Evolutionary conservation across 768 basidiomycete species (phyloP), one percentile per base, ranked within the genome.

Genomic region (Imleria badia): DNA sequence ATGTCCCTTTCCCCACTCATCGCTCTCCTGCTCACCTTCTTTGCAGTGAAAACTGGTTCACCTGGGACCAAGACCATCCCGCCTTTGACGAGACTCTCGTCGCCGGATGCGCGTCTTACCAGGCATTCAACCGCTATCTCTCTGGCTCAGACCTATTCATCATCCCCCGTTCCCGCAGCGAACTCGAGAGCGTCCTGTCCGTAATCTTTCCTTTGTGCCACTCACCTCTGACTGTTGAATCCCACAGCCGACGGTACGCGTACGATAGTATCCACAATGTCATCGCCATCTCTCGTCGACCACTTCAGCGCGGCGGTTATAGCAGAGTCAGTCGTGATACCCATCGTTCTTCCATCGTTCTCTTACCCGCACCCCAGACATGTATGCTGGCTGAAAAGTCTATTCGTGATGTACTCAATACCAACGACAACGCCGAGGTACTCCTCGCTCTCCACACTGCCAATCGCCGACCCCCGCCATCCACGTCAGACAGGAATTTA

Each of bases 221-320:
- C 23, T 31, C 9, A n/a, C 19, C 51, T 11, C 60, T 61, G 9
- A 61, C 46, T 36, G 43, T 34, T 33, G 7, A 29, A 19, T 51
- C 48, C 48, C 50, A 54, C 66, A 91, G 89, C 54, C 79, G 84
- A 52, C 78, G 89, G 65, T 91, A 91, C 63, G 81, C 86, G 0
- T 84, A 88, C 62, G 89, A 91, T 58, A 82, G 84, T 12, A 89
- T 92, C 51, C 91, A 92, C 69, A 92, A 91, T 64, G 81, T 82
- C 10, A 89, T 92, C 64, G 76, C 90, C 17, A 79, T 79, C 54
- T 84, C 86, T 62, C 84, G 84, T 42, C 81, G 83, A 19, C 73
- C 81, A 17, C 74, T 90, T 15, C 79, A 83, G 56, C 76, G 80
- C 2, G 73, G 81, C 14, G 81, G 82, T 33, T 83, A 83, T 57